Base-by-base conservation (phyloP, 2,329 filamentous ascomycete genomes). In the Aureobasidium leucospermi region DNA sequence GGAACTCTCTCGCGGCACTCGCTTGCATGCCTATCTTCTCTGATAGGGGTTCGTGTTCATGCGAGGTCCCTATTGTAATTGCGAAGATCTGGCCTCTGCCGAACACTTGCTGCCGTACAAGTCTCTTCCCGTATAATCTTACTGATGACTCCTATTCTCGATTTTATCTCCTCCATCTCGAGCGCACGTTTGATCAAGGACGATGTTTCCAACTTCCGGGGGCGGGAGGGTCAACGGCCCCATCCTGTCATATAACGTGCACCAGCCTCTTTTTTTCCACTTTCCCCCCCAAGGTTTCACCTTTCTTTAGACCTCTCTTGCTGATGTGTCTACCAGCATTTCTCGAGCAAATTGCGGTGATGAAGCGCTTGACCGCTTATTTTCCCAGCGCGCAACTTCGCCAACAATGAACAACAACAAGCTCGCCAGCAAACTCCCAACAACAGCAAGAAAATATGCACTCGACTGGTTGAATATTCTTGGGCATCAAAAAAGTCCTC, bases 221-320 rank as follows among this genome's bases (percentile, higher is more conserved):
- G 53, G 42, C 42, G 53, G 53, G 32, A 57, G 53, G 41, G 42
- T 15, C 53, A 57, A 57, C 53, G 53, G 42, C 23, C 45, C 45
- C 42, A 23, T 11, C 36, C 39, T 46, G 53, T 57, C 53, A 47
- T 4, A 23, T 15, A 57, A 46, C 42, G 53, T 57, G 53, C 53
- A 38, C 53, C 53, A 47, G 42, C 53, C 53, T 6, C 42, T 28
- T 42, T 49, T 23, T 19, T 15, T 10, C 13, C 6, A 4, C 16
- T 15, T 42, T 10, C 19, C 6, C 7, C 16, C 19, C 42, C 42
- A 34, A 16, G 19, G 42, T 57, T 57, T 57, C 53, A 57, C 39
- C 28, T 42, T 57, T 57, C 10, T 47, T 47, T 47, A 43, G 53
- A 57, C 53, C 53, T 57, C 42, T 57, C 39, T 53, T 29, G 53